A percentile compares a stretch with the other conserved stretches of the same genome.
Conservation (phyloP, 2,329 filamentous ascomycete species). For the Aspergillus ochraceoroseus region DNA sequence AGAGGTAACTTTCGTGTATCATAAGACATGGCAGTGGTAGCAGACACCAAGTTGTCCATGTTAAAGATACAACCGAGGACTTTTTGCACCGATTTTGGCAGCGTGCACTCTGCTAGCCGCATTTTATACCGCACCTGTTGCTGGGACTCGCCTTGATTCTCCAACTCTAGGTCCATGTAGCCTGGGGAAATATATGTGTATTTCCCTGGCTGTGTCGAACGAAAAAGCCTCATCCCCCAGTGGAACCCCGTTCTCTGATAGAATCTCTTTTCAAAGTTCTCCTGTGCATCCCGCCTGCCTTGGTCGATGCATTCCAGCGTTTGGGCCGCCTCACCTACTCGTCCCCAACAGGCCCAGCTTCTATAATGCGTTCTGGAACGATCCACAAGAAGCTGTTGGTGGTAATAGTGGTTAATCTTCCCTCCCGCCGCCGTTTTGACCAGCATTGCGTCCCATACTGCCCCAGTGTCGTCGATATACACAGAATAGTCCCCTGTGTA, state of each 20-base stretch:
- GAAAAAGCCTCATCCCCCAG: not conserved
- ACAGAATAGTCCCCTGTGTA: not conserved
- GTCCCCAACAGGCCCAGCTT: not conserved
- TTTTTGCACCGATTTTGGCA: not conserved
- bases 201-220: not conserved
- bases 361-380: not conserved
- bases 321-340: not conserved
- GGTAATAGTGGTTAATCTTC: constrained; percentile 1
- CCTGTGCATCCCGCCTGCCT: not conserved
- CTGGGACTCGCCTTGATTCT: not conserved
- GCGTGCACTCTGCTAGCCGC: not conserved
- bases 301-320: not conserved
- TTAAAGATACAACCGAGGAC: not conserved
- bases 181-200: not conserved
- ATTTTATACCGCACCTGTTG: not conserved
- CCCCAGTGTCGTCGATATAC: not conserved
- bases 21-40: not conserved
- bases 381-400: not conserved
- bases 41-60: not conserved
- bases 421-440: not conserved
- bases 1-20: not conserved
- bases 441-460: not conserved
- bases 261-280: not conserved
- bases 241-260: not conserved
- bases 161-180: not conserved